A percentile compares a stretch with the other conserved stretches of the same genome.
These are phyloP conservation scores for Pleomassaria siparia DNA, from an alignment of 2,329 filamentous ascomycete genomes.

Conservation along the genomic window DNA sequence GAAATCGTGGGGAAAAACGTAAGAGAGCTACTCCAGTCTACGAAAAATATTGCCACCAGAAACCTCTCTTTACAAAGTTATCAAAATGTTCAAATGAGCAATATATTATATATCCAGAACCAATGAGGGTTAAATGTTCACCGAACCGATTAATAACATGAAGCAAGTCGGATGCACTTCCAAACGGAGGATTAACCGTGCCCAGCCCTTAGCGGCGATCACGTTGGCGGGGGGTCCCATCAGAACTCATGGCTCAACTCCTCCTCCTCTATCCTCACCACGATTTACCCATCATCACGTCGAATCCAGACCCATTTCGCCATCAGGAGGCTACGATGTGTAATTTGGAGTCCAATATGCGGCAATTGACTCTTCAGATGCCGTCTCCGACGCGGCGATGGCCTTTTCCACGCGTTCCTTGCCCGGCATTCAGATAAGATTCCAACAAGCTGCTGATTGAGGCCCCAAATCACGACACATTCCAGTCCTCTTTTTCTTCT, in stretches of 20 bases:
- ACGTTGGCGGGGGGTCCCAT: conserved; percentile 10
- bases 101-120: neutral
- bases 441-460: neutral
- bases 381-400: neutral
- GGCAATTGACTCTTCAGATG: conserved; percentile 9
- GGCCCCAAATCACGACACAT: neutral
- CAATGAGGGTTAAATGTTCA: neutral
- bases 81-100: neutral
- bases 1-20: neutral
- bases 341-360: conserved; percentile 15
- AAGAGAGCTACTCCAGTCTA: neutral
- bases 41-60: neutral
- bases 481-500: neutral
- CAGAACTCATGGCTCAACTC: conserved; percentile 8
- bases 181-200: conserved; percentile 6
- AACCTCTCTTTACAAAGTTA: neutral
- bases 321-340: conserved; percentile 7
- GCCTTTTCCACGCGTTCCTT: neutral
- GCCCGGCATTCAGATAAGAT: neutral
- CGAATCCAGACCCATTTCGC: neutral
- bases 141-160: neutral
- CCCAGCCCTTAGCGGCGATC: conserved; percentile 6
- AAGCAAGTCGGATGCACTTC: neutral
- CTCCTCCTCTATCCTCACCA: neutral
- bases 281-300: conserved; percentile 14